Conservation (phyloP, 768 basidiomycete species). For the Cantharellus anzutake region DNA sequence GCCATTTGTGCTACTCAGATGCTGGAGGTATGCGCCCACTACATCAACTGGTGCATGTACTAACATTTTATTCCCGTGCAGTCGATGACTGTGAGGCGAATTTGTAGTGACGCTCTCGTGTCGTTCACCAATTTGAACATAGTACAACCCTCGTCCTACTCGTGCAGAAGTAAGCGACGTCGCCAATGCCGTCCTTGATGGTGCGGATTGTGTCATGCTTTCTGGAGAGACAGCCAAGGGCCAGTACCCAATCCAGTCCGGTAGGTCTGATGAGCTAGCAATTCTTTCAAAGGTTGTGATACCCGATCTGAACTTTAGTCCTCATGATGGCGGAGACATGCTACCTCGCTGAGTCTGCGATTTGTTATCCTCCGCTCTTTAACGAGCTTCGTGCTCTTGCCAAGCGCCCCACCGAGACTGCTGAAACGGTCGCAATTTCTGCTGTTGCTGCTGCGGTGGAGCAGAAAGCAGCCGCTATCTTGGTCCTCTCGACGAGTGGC, state of each 20-base stretch:
- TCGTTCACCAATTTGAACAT: neutral
- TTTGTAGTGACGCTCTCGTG: neutral
- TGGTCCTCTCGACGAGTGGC: conserved; percentile 92
- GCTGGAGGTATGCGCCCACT: conserved; percentile 52
- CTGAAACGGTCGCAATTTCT: conserved; percentile 90
- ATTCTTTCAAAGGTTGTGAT: neutral
- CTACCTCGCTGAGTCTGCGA: conserved; percentile 84
- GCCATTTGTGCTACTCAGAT: conserved; percentile 99
- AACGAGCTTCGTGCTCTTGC: conserved; percentile 70
- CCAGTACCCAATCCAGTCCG: conserved; percentile 85
- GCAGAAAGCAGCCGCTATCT: conserved; percentile 85
- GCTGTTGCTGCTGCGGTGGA: conserved; percentile 90
- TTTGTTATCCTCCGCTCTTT: conserved; percentile 87
- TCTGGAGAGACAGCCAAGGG: conserved; percentile 99
- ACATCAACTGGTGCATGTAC: neutral
- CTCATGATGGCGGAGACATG: conserved; percentile 99
- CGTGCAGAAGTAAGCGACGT: conserved; percentile 99
- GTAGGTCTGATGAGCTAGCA: conserved; percentile 24
- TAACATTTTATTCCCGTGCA: conserved; percentile 14
- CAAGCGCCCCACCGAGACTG: conserved; percentile 77
- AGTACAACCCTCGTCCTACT: conserved; percentile 97
- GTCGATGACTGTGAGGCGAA: conserved; percentile 72
- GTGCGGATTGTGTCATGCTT: conserved; percentile 98
- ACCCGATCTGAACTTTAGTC: conserved; percentile 27
- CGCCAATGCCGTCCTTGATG: conserved; percentile 97